phyloP scores from a whole-genome alignment of 352 stramenopile genomes.

The Pythium myriotylum region DNA sequence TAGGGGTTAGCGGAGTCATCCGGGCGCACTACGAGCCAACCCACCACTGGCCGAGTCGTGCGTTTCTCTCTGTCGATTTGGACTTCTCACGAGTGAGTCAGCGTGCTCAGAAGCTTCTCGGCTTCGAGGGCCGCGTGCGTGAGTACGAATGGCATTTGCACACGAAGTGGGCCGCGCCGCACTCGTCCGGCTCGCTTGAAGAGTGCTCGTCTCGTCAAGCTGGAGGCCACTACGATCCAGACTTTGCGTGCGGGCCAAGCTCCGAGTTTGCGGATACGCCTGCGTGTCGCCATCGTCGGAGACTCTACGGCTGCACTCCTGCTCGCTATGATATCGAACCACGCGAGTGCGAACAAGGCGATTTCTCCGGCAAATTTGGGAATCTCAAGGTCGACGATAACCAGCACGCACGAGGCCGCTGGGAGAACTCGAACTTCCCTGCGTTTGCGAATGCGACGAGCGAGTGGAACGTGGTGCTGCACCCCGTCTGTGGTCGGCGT shows the following conservation, averaged over 20 bases:
- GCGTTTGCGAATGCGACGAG: conserved; percentile 40
- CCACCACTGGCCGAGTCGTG: not conserved
- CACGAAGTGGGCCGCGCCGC: conserved; percentile 15
- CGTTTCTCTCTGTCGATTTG: conserved; percentile 11
- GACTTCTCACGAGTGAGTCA: conserved; percentile 11
- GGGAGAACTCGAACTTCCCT: conserved; percentile 51
- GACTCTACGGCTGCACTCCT: conserved; percentile 48
- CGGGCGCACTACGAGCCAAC: conserved; percentile 15
- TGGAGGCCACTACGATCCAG: conserved; percentile 61
- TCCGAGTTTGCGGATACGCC: conserved; percentile 43
- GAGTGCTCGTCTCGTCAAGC: conserved; percentile 47
- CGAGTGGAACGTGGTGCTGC: conserved; percentile 67
- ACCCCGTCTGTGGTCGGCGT: conserved; percentile 48
- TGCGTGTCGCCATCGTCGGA: conserved; percentile 27
- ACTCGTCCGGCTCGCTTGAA: conserved; percentile 37
- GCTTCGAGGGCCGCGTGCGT: not conserved
- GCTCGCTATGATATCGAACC: conserved; percentile 42
- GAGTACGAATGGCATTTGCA: conserved; percentile 20
- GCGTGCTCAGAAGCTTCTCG: not conserved
- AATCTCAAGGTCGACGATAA: conserved; percentile 32
- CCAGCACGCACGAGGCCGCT: conserved; percentile 31
- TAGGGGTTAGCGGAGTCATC: conserved; percentile 13
- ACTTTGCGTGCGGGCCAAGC: conserved; percentile 42
- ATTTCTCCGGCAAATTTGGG: conserved; percentile 64
- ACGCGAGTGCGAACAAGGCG: conserved; percentile 50